phyloP scores from a whole-genome alignment of 441 rosid species.

The Breynia disticha region DNA sequence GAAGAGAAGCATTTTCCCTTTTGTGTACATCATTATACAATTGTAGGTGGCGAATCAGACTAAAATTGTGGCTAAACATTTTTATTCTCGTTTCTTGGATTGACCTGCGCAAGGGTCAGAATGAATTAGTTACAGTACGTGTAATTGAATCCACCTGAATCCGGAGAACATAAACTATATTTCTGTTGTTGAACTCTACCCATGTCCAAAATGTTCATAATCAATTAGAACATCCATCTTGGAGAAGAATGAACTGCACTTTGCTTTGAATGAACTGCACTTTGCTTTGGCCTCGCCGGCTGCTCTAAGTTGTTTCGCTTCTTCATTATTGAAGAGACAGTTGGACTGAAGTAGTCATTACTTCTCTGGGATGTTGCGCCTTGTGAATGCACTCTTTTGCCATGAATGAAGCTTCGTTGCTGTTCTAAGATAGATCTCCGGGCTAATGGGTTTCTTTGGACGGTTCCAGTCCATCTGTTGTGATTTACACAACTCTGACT shows the following conservation, averaged over 20 bases:
- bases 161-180: constrained; percentile 22
- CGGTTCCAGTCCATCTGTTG: constrained; percentile 51
- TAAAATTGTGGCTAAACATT: constrained; percentile 13
- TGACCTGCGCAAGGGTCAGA: constrained; percentile 30
- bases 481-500: constrained; percentile 86
- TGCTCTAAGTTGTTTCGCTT: constrained; percentile 51
- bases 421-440: constrained; percentile 51
- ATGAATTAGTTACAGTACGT: constrained; percentile 34
- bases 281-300: constrained; percentile 30
- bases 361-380: constrained; percentile 89
- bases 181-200: constrained; percentile 17
- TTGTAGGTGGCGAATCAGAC: constrained; percentile 1
- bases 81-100: constrained; percentile 23
- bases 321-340: constrained; percentile 88
- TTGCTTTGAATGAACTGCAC: constrained; percentile 43
- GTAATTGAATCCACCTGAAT: constrained; percentile 19
- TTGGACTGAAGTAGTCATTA: constrained; percentile 82
- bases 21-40: constrained; percentile 6
- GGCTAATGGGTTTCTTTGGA: constrained; percentile 36
- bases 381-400: constrained; percentile 59
- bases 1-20: not conserved
- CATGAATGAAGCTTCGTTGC: constrained; percentile 69
- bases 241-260: constrained; percentile 65
- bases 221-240: constrained; percentile 65
- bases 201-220: constrained; percentile 10